phyloP scores from a whole-genome alignment of 768 basidiomycete genomes.

The Xerocomellus intermedius region DNA sequence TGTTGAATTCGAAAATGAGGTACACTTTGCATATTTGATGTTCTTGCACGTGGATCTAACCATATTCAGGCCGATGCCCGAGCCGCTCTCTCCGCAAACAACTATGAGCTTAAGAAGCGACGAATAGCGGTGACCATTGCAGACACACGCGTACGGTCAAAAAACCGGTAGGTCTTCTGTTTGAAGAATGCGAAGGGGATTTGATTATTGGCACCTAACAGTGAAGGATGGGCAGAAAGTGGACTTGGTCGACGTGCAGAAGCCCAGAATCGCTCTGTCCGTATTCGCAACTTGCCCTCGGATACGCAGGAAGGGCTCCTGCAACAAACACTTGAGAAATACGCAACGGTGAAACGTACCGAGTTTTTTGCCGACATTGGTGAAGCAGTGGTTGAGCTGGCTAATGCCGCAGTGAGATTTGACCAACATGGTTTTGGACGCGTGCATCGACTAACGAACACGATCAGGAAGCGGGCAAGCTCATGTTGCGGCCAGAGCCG shows the following conservation, averaged over 20 bases:
- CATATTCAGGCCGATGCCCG: slow-evolving; percentile 61
- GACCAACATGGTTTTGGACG: background rate
- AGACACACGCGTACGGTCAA: slow-evolving; percentile 63
- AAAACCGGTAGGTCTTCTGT: slow-evolving; percentile 44
- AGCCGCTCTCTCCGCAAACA: slow-evolving; percentile 76
- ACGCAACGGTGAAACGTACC: slow-evolving; percentile 65
- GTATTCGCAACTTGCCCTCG: slow-evolving; percentile 70
- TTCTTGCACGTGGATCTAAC: background rate
- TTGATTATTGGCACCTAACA: slow-evolving; percentile 13
- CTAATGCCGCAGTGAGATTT: slow-evolving; percentile 58
- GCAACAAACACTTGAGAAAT: slow-evolving; percentile 86
- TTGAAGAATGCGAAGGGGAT: background rate
- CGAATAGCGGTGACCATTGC: slow-evolving; percentile 86
- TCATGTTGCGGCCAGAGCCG: slow-evolving; percentile 69
- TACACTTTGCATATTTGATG: slow-evolving; percentile 25
- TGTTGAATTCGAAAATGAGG: slow-evolving; percentile 85
- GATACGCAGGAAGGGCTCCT: slow-evolving; percentile 86
- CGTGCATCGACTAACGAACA: background rate
- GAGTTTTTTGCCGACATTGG: slow-evolving; percentile 64
- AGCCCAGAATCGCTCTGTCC: slow-evolving; percentile 66
- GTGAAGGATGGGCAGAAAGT: slow-evolving; percentile 48
- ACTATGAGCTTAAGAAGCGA: slow-evolving; percentile 85
- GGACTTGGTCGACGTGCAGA: slow-evolving; percentile 58
- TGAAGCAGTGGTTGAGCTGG: slow-evolving; percentile 65
- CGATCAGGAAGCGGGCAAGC: slow-evolving; percentile 75